Evolutionary conservation across 176 grass and related monocot genomes (phyloP), one percentile per base, ranked within the genome.

Genomic region (Ensete ventricosum): DNA sequence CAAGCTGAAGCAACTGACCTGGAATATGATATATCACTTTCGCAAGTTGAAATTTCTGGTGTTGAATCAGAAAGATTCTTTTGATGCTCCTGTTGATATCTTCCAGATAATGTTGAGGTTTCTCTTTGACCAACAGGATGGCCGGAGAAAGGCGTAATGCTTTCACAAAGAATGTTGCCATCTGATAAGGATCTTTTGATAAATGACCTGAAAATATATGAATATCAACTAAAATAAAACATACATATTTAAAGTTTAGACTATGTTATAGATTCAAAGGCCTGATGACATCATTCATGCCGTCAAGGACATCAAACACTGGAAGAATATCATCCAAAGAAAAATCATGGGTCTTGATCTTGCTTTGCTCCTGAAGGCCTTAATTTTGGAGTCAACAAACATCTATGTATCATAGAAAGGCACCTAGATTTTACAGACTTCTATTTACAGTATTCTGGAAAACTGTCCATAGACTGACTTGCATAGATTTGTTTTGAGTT

Each of bases 161-260:
- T 77, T 77, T 66, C 75, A 25, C 21, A 60, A 23, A 90, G 81
- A 82, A 93, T 85, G 70, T 79, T 93, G 70, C 86, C 90, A 83
- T 87, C 94, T n/a, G 94, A 93, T 71, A 79, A 76, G 68, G 83
- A 75, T 80, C 90, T 93, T 93, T 90, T 93, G 51, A 94, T 86
- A 64, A 87, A 70, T 81, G 69, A 80, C 77, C 90, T 98, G 85
- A 66, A 75, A 73, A 84, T 50, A 88, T 43, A 69, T 64, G 13
- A 21, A 54, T 17, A 75, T 71, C 54, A 64, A 26, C 43, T 22
- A 26, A 34, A 71, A 66, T 16, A 75, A 26, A 4, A 1, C 49
- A 75, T 60, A 79, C 12, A 50, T 58, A 43, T 43, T 43, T 43
- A 43, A 6, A 24, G 52, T 52, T 17, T 62, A 54, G 67, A 12